Conservation (phyloP, 345 rosid genomes). For the Syzygium grande region DNA sequence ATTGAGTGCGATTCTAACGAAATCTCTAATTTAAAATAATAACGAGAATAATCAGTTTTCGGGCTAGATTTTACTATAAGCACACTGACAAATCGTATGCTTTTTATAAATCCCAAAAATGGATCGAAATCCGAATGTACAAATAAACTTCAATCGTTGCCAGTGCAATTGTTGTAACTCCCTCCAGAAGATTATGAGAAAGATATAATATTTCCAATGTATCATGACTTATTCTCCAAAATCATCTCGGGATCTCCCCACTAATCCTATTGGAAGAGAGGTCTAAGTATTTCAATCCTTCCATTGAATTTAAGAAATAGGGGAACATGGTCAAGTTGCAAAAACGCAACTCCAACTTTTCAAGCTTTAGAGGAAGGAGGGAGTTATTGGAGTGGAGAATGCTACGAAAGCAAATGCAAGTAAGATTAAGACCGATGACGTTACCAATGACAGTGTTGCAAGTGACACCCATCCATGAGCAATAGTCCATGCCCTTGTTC, state of each 20-base stretch:
- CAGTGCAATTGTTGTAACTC: neutral
- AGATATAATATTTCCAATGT: accelerated
- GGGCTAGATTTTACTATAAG: too few species aligned
- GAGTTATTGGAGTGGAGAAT: neutral
- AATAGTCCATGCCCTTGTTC: neutral
- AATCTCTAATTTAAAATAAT: too few species aligned
- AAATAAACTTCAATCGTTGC: accelerated
- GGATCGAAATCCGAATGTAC: too few species aligned
- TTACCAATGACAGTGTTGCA: accelerated
- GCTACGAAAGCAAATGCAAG: accelerated
- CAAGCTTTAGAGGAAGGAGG: accelerated
- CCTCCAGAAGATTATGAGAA: neutral
- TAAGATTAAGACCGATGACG: accelerated
- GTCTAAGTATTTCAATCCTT: accelerated
- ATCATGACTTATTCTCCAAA: neutral
- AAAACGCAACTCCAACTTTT: accelerated
- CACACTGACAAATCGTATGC: too few species aligned
- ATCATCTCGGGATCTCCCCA: neutral
- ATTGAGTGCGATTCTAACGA: too few species aligned
- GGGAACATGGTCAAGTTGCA: neutral
- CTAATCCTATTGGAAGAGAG: accelerated
- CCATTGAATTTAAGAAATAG: neutral
- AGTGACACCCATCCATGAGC: accelerated
- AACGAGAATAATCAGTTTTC: too few species aligned
- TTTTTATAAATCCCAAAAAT: too few species aligned